Evolutionary conservation across 75 land plant genomes (phyloP), one percentile per base, ranked within the genome.

Genomic region (Chamaecyparis obtusa): DNA sequence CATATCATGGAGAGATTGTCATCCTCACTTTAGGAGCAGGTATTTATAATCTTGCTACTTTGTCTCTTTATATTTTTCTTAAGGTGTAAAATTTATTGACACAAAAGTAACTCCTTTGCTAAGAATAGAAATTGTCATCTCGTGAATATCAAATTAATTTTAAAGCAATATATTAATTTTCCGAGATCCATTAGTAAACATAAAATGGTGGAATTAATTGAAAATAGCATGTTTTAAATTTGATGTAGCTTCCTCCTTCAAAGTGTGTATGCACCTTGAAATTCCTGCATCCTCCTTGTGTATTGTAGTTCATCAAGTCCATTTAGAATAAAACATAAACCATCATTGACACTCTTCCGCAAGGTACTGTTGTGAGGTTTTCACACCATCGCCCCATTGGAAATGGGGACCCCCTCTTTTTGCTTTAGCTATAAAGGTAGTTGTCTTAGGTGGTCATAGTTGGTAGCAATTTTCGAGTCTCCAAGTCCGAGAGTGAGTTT

Each of bases 11-110:
- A 60, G 89, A 88, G 81, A 84, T 86, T 6, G 77, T 88, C 21
- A 33, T 90, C 83, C 81, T 90, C 30, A 88, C 89, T 36, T 87
- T 90, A 60, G 91, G 91, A 84, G 91, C 91, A 77, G 91, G 91
- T 88, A 88, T 11, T 33, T 16, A 77, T 75, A 48, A 87, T 69
- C 13, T 74, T 27, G 24, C 71, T 46, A 24, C 36, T 46, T 32
- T 51, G 41, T 75, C 15, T 32, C 35, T 71, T 71, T 15, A 41
- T 86, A 46, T 43, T 21, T 24, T 24, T 9, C 46, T 80, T 44
- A 1, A 44, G 6, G 30, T 9, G 30, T 32, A 32, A 71, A 67
- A n/a, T 67, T 67, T n/a, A 55, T 55, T 16, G 57, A 55, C n/a
- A 67, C n/a, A n/a, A 32, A n/a, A n/a, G 1, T 21, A 67, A 24